Percentiles rank a stretch among this genome's conserved stretches.
Conservation (phyloP, 805 yeast species). For the Candida wancherniae region DNA sequence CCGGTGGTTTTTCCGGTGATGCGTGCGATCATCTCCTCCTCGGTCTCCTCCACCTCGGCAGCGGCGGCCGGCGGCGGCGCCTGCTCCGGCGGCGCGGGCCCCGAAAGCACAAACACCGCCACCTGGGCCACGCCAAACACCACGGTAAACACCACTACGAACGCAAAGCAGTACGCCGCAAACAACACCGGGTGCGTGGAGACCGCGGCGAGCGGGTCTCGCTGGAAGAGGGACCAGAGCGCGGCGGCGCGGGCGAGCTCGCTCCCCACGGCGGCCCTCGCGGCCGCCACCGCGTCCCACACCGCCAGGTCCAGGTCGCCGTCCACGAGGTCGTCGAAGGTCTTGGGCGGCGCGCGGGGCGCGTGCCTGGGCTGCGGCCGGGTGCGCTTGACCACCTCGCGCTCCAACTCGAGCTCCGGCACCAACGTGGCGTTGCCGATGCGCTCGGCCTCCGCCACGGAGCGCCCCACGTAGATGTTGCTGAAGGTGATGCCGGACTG, state of each 20-base stretch:
- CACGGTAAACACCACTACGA: conserved; percentile 38
- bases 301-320: conserved; percentile 14
- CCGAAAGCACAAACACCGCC: conserved; percentile 20
- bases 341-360: conserved; percentile 42
- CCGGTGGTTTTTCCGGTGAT: conserved; percentile 10
- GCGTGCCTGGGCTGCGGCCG: conserved; percentile 40
- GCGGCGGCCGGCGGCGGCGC: neutral
- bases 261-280: conserved; percentile 1
- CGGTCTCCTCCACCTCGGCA: conserved; percentile 3
- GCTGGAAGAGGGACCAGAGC: conserved; percentile 35
- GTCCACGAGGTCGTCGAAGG: conserved; percentile 32
- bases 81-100: neutral
- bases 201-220: conserved; percentile 43
- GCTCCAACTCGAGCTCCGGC: conserved; percentile 51
- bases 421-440: conserved; percentile 74
- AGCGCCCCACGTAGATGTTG: conserved; percentile 81
- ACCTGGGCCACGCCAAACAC: conserved; percentile 41
- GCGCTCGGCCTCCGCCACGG: conserved; percentile 75
- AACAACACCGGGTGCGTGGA: conserved; percentile 47
- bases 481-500: conserved; percentile 70
- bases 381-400: conserved; percentile 33
- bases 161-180: conserved; percentile 40
- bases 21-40: conserved; percentile 10
- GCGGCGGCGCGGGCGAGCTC: conserved; percentile 25
- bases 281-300: neutral